Evolutionary conservation across 163 green algal genomes (phyloP), one percentile per base, ranked within the genome.

Genomic region (Volvox carteri): DNA sequence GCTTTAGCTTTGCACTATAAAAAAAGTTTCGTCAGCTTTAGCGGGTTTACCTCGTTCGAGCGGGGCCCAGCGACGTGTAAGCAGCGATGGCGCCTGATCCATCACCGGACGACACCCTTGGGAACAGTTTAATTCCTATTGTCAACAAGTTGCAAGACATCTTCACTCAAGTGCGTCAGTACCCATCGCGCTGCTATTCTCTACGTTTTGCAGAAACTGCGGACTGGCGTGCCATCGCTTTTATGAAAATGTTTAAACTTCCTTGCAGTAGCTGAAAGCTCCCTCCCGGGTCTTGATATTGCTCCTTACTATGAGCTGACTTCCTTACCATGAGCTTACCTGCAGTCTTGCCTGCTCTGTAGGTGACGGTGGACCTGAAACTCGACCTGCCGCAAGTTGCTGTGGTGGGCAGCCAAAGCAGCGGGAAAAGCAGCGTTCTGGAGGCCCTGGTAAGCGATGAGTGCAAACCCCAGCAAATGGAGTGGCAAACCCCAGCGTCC

Each of bases 71-170:
- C n/a, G n/a, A n/a, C n/a, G n/a, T n/a, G n/a, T n/a, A 39, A 76
- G 67, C 33, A 76, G 1, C 18, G 30, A 87, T 87, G 80, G 80
- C 80, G 48, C 78, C 78, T 9, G 80, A 87, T 30, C 56, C 56
- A 12, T 60, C 65, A 11, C 2, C 81, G 0, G 83, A 81, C 25
- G 83, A 88, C 28, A 89, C 84, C 4, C 90, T 99, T 19, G 97
- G 97, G 0, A 94, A 98, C 30, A 93, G 91, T 6, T 90, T 99
- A 4, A 98, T 99, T 28, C 97, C 97, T 1, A 92, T 97, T 11
- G 97, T 99, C 62, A 99, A 99, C 91, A 95, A 94, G 79, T 92
- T 99, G 3, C 97, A 99, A 80, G 97, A 99, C 80, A 97, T 99
- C 25, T 99, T 99, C 84, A 95, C 89, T 46, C 95, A 98, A 95